Base-by-base conservation (phyloP, 805 yeast species). In the Metschnikowia amazonensis region DNA sequence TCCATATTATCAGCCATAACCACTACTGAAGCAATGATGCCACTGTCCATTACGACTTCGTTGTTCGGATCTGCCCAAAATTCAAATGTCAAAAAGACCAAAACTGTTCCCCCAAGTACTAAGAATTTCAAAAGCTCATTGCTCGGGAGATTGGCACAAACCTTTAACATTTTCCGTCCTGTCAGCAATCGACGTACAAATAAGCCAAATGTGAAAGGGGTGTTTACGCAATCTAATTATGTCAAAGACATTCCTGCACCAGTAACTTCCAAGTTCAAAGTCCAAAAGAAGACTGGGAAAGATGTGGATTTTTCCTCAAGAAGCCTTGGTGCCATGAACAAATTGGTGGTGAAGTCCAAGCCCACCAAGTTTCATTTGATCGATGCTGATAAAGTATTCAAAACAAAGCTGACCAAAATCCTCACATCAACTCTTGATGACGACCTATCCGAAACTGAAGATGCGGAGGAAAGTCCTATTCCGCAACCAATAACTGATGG, bases 291-390 rank as follows among this genome's bases (percentile, higher is more conserved):
- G 17, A 30, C 14, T 27, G 25, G 23, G 13, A 17, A 10, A 8
- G 18, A 17, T 3, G 13, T n/a, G 38, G 33, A 16, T 16, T 3
- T 39, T 8, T 6, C 42, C 27, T 21, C 42, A 13, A 39, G 21
- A 39, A 36, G 33, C 5, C 24, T 38, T 14, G 67, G 67, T 1
- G 62, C 64, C 28, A 53, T 66, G 46, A 69, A 66, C 44, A 62
- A 64, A 38, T 57, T 72, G 38, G 62, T 69, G 4, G 66, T 72
- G 40, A 68, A 67, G 40, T 63, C 72, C 2, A 67, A 66, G 44
- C 76, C 76, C 2, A 54, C 63, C 35, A 67, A 68, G 34, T 72
- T 63, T 49, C 75, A 71, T 48, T 50, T 69, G 24, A 71, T 72
- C 36, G 66, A 72, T 48, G 70, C 75, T 1, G 69, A 71, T 47